Evolutionary conservation across 306 rosid genomes (phyloP).

Genomic region (Oxytropis ochrocephala): DNA sequence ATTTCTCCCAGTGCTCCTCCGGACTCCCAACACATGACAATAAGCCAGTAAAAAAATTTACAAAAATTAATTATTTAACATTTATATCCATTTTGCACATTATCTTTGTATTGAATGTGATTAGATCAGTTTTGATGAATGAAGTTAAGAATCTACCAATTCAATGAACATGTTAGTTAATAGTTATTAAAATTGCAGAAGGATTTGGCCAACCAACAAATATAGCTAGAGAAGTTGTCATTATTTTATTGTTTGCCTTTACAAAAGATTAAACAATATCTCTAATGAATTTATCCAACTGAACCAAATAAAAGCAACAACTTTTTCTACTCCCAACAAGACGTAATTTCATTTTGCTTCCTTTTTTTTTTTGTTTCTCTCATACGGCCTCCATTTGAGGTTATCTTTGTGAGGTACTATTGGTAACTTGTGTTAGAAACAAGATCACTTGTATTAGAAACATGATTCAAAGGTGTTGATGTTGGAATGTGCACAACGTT

Average conservation of each 20-base stretch:
- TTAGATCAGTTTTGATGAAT: slow-evolving; percentile 5
- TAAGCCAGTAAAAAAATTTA: no score
- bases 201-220: not conserved
- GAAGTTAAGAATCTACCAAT: not conserved
- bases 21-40: no score
- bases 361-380: no score
- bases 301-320: not conserved
- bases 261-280: not conserved
- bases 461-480: no score
- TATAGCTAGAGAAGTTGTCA: slow-evolving; percentile 8
- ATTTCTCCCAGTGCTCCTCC: no score
- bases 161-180: not conserved
- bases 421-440: no score
- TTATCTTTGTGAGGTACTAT: no score
- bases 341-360: no score
- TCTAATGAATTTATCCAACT: not conserved
- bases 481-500: no score
- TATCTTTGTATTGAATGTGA: not conserved
- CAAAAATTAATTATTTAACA: not conserved
- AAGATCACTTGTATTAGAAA: no score
- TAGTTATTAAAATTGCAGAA: not conserved
- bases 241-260: not conserved
- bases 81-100: not conserved
- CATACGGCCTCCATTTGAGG: no score
- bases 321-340: no score